Evolutionary conservation across 768 basidiomycete species (phyloP), one percentile per base, ranked within the genome.

Genomic region (Sutorius australiensis): DNA sequence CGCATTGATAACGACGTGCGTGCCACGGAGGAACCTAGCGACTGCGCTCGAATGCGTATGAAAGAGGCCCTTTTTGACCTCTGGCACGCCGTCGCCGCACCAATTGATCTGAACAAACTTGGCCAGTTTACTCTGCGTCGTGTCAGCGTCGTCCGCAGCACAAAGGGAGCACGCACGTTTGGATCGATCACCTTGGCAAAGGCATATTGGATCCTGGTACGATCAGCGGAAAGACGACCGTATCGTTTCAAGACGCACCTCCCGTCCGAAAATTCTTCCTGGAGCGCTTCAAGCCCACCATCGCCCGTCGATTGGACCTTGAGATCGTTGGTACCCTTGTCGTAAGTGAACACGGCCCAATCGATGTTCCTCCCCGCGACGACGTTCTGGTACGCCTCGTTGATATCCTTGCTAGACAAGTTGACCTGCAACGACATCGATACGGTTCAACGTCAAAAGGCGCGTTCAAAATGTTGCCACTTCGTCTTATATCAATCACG

Each of bases 1-100:
- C 14, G 93, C 93, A 59, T 74, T 89, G 71, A 95, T 80, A 19
- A 90, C 87, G 57, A 95, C 87, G 66, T 95, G 93, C 0, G 86
- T 81, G 37, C 90, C 91, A 6, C 84, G 84, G 41, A 98, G 77
- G 69, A 87, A 95, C 51, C 76, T 81, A 38, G 85, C 79, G 9
- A 98, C 88, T 2, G 92, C 80, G 41, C 80, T 79, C 7, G 92
- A 83, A 68, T 98, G 95, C 8, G 84, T 86, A 64, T 92, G 87
- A 74, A 95, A 95, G 21, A 97, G 77, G 8, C 95, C 95, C 68
- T 98, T 98, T 71, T 90, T 87, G 17, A 78, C 77, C 67, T 86
- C 92, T 12, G 95, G 95, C 1, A 98, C 95, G 53, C 95, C 95
- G 64, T 95, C 95, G 40, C 95, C 95, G 61, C 92, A 93, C 95